phyloP scores from a whole-genome alignment of 179 eudicot genomes.

The Monotropa hypopitys region DNA sequence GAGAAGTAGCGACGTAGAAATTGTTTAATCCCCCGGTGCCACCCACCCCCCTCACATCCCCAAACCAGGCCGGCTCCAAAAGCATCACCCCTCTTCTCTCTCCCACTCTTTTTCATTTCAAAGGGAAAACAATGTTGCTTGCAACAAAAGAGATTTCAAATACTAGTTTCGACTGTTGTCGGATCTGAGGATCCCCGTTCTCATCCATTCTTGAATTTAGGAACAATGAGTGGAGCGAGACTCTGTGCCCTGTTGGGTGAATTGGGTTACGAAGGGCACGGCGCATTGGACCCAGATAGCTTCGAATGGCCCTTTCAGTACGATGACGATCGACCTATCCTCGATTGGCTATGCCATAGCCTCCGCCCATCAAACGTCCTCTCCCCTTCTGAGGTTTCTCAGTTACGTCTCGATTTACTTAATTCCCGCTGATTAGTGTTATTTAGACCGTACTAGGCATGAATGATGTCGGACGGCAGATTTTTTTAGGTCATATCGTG shows the following conservation, averaged over 20 bases:
- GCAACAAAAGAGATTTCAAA: background rate
- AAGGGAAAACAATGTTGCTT: background rate
- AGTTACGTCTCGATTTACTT: conserved; percentile 30
- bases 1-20: background rate
- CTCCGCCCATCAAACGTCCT: conserved; percentile 92
- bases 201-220: background rate
- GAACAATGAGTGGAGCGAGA: conserved; percentile 57
- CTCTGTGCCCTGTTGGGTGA: conserved; percentile 56
- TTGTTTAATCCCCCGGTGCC: background rate
- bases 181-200: background rate
- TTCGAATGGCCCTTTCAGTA: conserved; percentile 98
- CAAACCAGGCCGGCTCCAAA: conserved; percentile 17
- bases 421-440: background rate
- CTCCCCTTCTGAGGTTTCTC: conserved; percentile 66
- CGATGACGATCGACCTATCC: conserved; percentile 84
- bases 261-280: conserved; percentile 63
- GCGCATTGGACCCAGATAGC: conserved; percentile 70
- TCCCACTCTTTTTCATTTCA: background rate
- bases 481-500: background rate
- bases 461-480: background rate
- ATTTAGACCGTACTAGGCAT: background rate
- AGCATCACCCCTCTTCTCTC: background rate
- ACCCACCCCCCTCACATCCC: background rate
- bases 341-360: conserved; percentile 85
- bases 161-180: background rate